These are phyloP conservation scores for Suillus subalutaceus DNA, from an alignment of 768 basidiomycete species.

Conservation along the genomic window DNA sequence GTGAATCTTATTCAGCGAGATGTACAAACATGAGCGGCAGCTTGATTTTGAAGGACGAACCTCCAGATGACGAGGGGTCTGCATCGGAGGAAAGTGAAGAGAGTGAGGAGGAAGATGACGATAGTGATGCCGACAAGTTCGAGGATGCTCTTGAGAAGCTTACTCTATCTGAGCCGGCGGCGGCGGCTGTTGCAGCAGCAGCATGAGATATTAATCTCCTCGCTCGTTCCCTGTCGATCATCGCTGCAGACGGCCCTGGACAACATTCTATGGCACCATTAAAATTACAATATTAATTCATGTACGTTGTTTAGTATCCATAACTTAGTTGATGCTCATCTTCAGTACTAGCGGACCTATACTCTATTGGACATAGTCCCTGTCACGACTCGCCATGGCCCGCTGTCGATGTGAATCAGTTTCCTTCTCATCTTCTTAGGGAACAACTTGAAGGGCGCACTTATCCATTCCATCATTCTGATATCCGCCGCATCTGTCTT, in stretches of 20 bases:
- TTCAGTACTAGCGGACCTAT: background rate
- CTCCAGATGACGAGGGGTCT: slow-evolving; percentile 50
- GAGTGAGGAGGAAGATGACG: slow-evolving; percentile 41
- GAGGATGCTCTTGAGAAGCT: slow-evolving; percentile 72
- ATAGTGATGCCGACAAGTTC: slow-evolving; percentile 48
- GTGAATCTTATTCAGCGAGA: background rate
- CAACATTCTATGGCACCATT: background rate
- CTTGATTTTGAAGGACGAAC: slow-evolving; percentile 85
- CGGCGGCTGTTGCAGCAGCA: background rate
- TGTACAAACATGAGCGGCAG: slow-evolving; percentile 37
- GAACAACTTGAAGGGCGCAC: background rate
- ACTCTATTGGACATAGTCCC: background rate
- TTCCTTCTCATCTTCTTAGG: background rate
- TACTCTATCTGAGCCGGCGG: slow-evolving; percentile 19
- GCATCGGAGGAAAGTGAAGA: slow-evolving; percentile 36
- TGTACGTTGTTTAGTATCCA: background rate
- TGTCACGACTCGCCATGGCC: background rate
- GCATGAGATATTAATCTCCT: background rate
- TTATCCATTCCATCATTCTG: background rate
- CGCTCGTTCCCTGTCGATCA: background rate
- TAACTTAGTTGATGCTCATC: too few relatives aligned
- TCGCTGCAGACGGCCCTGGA: background rate
- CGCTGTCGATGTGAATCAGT: background rate
- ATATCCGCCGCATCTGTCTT: background rate
- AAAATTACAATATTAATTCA: background rate